Conservation (phyloP, 371 early-diverging fungal genomes). For the Mucor saturninus region DNA sequence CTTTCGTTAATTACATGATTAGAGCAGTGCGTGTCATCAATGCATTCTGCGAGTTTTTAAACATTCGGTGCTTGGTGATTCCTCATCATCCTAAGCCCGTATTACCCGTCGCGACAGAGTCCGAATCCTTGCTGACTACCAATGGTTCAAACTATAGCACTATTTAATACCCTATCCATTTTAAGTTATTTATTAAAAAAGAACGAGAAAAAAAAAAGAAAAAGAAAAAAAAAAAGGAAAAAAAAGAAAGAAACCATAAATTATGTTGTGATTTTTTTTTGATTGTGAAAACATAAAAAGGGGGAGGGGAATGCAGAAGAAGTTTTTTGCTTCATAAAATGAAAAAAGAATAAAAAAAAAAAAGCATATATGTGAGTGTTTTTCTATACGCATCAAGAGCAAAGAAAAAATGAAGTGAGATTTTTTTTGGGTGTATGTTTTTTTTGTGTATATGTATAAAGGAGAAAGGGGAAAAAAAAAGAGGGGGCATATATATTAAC, state of each 20-base stretch:
- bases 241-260: slow-evolving; percentile 10
- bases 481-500: slow-evolving; percentile 16
- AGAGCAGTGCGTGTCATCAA: slow-evolving; percentile 85
- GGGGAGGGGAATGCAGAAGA: slow-evolving; percentile 4
- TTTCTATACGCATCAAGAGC: no score
- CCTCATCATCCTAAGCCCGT: slow-evolving; percentile 38
- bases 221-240: slow-evolving; percentile 8
- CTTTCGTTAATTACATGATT: slow-evolving; percentile 71
- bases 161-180: not conserved
- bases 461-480: slow-evolving; percentile 2
- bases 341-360: not conserved
- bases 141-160: slow-evolving; percentile 3
- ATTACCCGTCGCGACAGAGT: slow-evolving; percentile 20
- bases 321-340: slow-evolving; percentile 1
- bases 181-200: not conserved
- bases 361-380: no score
- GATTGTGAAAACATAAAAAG: slow-evolving; percentile 9
- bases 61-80: slow-evolving; percentile 84
- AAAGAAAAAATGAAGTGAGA: slow-evolving; percentile 1
- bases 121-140: slow-evolving; percentile 29
- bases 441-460: slow-evolving; percentile 3
- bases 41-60: slow-evolving; percentile 81
- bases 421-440: slow-evolving; percentile 5
- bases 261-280: slow-evolving; percentile 13
- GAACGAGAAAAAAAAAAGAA: slow-evolving; percentile 1